Evolutionary conservation across 768 basidiomycete genomes (phyloP), one percentile per base, ranked within the genome.

Genomic region (Guyanaporus albipodus): DNA sequence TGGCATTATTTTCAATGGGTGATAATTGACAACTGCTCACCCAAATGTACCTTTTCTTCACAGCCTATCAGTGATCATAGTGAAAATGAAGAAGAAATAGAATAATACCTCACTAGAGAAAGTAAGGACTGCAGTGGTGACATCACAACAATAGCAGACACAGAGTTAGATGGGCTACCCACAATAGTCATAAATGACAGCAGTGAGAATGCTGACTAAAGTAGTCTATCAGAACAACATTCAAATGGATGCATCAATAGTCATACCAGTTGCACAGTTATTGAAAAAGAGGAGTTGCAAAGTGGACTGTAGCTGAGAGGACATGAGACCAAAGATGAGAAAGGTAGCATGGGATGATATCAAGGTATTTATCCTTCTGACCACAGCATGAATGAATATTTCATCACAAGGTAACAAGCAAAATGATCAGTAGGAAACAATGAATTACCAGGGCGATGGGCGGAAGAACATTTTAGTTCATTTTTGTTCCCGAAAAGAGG

Each of bases 181-280:
- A n/a, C n/a, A n/a, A n/a, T n/a, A 45, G 24, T 45, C 44, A 38
- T 31, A 45, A 19, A 29, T 28, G 21, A 37, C 44, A 6, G 36
- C 44, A 17, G 21, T 23, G n/a, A 29, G 12, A n/a, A 37, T 22
- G 2, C 37, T 28, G 6, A 45, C 44, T 45, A 12, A 3, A 14
- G 14, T 14, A 9, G n/a, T 15, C 27, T 5, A 11, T 33, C 21
- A 45, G 44, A 19, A 36, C 17, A 15, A 33, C 24, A n/a, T 2
- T 17, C 10, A 8, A 19, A 12, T 14, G 17, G 15, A 35, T n/a
- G 8, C 22, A 12, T 28, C 19, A 42, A 7, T 3, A 6, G 31
- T 12, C 42, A 7, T 45, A 45, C 44, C 27, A 15, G 44, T 37
- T 10, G 28, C 35, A 31, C 38, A 45, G 28, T 45, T 28, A 9